Evolutionary conservation across 2,329 filamentous ascomycete species (phyloP), one percentile per base, ranked within the genome.

Genomic region (Graphilbum ipis-grandicollis): DNA sequence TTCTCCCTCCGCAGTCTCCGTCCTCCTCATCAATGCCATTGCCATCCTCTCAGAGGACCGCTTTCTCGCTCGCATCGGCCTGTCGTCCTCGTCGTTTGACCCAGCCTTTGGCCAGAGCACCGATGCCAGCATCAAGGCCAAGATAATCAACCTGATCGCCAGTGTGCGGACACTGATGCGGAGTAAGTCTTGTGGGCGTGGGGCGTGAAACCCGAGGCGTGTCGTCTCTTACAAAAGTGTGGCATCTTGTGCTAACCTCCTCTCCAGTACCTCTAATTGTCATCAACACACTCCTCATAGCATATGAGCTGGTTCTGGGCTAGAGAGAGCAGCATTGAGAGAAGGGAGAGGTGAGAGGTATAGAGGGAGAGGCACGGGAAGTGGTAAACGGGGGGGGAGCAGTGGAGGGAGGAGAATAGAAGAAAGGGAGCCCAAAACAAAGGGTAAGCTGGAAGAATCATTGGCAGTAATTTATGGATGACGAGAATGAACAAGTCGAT

Each of bases 1-100:
- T 14, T 18, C 50, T 85, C 81, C 88, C 47, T 70, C 75, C 48
- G 67, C 50, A 85, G 81, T 88, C 47, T 70, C 75, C 48, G 67
- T 93, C 54, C 82, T 96, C 51, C 71, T 96, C 54, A 76, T 90
- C 59, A 98, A 98, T 59, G 83, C 84, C 46, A 79, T 96, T 53
- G 84, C 86, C 44, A 75, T 94, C 52, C 79, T 96, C 46, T 93
- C 84, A 49, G 86, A 93, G 71, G 85, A 93, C 60, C 79, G 85
- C 43, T 93, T 93, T 58, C 80, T 93, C 46, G 80, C 78, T 38
- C 75, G 83, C 58, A 85, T 94, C 52, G 86, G 86, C 52, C 86
- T 88, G 69, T 86, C 73, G 4, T 66, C 71, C 2, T 62, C 68
- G 35, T 66, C 71, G 19, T 65, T 67, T 48, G 84, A 93, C 47